These are phyloP conservation scores for Leccinum variicolor DNA, from an alignment of 768 basidiomycete genomes.

Conservation along the genomic window DNA sequence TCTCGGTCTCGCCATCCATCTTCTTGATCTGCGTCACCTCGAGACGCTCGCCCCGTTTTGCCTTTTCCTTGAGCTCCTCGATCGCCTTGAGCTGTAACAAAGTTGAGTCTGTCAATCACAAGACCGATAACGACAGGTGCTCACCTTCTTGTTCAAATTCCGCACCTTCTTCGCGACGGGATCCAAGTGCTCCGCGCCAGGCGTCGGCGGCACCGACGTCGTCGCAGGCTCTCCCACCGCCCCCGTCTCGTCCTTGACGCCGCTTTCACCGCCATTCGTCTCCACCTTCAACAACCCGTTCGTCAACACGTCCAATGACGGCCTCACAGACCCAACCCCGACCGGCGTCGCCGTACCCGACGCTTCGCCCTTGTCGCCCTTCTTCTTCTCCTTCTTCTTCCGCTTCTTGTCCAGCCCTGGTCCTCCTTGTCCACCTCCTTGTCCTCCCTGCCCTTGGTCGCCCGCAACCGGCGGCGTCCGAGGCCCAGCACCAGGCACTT, in stretches of 20 bases:
- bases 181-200: constrained; percentile 65
- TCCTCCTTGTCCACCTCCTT: constrained; percentile 21
- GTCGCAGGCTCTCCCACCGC: constrained; percentile 3
- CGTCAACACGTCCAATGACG: constrained; percentile 37
- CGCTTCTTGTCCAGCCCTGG: constrained; percentile 35
- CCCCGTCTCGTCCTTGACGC: neutral
- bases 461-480: constrained; percentile 45
- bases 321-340: constrained; percentile 25
- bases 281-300: constrained; percentile 20
- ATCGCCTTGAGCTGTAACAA: constrained; percentile 87
- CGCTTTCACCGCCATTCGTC: constrained; percentile 15
- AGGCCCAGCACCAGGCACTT: constrained; percentile 72
- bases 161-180: constrained; percentile 88
- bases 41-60: constrained; percentile 82
- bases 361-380: constrained; percentile 36
- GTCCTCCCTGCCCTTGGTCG: constrained; percentile 22
- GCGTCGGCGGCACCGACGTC: constrained; percentile 46
- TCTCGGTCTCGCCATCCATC: constrained; percentile 87
- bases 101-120: neutral
- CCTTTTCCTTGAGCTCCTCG: constrained; percentile 93
- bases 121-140: neutral
- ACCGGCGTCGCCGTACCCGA: constrained; percentile 29
- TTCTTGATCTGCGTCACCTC: constrained; percentile 97
- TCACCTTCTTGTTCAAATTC: constrained; percentile 93
- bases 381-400: constrained; percentile 60